Evolutionary conservation across 179 eudicot species (phyloP).

Genomic region (Nepenthes alata): DNA sequence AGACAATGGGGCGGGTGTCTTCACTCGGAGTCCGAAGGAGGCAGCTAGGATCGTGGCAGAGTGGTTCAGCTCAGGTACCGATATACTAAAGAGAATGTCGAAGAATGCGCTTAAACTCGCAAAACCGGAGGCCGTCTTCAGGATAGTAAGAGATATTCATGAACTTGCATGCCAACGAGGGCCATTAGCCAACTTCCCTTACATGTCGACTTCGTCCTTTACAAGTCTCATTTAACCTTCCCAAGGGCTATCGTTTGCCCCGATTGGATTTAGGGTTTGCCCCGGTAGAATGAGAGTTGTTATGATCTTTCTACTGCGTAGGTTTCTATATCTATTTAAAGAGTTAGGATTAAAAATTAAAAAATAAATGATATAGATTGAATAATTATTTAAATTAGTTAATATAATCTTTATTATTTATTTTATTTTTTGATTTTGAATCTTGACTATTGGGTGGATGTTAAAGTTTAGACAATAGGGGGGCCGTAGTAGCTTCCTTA

Average conservation of each 20-base stretch:
- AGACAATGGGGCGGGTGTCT: conserved; percentile 86
- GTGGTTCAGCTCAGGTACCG: conserved; percentile 67
- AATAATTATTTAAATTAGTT: too few species aligned
- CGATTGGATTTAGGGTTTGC: neutral
- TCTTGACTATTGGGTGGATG: too few species aligned
- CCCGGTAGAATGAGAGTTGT: too few species aligned
- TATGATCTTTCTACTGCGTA: too few species aligned
- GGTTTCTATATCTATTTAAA: too few species aligned
- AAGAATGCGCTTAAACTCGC: conserved; percentile 76
- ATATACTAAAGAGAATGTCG: conserved; percentile 61
- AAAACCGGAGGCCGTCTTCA: conserved; percentile 87
- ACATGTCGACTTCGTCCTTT: conserved; percentile 66
- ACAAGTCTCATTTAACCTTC: conserved; percentile 42
- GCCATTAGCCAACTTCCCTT: conserved; percentile 56
- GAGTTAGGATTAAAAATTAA: too few species aligned
- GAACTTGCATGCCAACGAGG: conserved; percentile 67
- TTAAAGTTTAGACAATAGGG: too few species aligned
- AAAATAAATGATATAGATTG: too few species aligned
- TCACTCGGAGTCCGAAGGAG: conserved; percentile 71
- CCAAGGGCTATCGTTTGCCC: neutral
- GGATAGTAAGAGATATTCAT: conserved; percentile 80
- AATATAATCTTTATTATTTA: too few species aligned
- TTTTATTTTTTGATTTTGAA: too few species aligned
- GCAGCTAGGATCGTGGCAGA: conserved; percentile 67
- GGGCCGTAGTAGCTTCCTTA: neutral